Conservation (phyloP, 345 rosid genomes). For the Gossypium bickii region DNA sequence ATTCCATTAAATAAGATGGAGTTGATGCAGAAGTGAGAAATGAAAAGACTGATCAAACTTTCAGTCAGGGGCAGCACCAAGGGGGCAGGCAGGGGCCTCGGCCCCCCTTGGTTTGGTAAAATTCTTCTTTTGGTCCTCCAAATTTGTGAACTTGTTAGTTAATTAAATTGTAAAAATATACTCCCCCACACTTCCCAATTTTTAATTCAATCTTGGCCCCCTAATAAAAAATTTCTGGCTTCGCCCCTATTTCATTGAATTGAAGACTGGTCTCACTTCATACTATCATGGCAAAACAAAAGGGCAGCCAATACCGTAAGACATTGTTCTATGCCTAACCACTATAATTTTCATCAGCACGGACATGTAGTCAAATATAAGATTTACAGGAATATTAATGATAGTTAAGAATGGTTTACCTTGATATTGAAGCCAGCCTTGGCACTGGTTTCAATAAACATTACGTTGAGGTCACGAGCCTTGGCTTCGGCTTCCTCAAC, state of each 20-base stretch:
- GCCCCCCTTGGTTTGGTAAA: too few species aligned
- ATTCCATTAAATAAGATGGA: neutral
- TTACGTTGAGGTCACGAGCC: slow-evolving; percentile 77
- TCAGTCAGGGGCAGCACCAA: too few species aligned
- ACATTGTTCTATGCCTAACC: neutral
- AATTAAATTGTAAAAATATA: too few species aligned
- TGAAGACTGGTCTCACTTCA: neutral
- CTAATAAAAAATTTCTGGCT: too few species aligned
- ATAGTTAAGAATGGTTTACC: slow-evolving; percentile 33
- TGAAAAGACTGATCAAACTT: neutral
- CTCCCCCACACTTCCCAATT: too few species aligned
- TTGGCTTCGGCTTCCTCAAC: slow-evolving; percentile 89
- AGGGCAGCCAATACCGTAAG: neutral
- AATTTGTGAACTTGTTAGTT: too few species aligned
- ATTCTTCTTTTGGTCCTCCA: too few species aligned
- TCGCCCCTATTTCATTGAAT: neutral
- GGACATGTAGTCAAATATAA: neutral
- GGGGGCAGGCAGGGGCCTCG: too few species aligned
- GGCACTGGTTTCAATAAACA: slow-evolving; percentile 90
- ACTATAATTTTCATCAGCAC: neutral
- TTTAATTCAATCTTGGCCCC: too few species aligned
- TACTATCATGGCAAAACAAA: neutral
- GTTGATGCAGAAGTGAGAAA: neutral
- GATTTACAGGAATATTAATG: neutral
- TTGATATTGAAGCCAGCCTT: slow-evolving; percentile 94